Evolutionary conservation across 1,284 basidiomycete genomes (phyloP).

Genomic region (Leccinum pallidistipes): DNA sequence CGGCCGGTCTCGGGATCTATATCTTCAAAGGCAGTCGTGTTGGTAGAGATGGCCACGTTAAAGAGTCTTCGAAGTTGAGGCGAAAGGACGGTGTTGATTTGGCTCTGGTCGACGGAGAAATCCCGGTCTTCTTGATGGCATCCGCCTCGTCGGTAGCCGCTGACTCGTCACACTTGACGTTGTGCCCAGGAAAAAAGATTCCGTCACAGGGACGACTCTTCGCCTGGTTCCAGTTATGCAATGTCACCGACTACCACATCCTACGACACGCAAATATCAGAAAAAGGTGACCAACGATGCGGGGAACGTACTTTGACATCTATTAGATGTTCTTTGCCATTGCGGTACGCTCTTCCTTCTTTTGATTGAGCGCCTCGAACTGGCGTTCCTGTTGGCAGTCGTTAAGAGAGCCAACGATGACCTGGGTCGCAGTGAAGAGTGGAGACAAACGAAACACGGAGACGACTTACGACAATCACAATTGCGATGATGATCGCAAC

Average conservation of each 20-base stretch:
- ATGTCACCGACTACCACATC: no score
- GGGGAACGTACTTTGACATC: no score
- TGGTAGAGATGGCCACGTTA: no score
- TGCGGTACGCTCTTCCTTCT: constrained; percentile 75
- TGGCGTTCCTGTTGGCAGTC: constrained; percentile 98
- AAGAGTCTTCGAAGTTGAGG: no score
- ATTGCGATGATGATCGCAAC: constrained; percentile 95
- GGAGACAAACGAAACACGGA: background rate
- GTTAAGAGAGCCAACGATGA: constrained; percentile 85
- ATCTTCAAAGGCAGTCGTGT: no score
- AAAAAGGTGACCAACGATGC: no score
- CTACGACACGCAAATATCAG: no score
- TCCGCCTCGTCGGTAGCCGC: constrained; percentile 97
- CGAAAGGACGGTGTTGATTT: no score
- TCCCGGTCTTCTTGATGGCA: constrained; percentile 76
- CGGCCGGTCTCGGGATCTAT: no score
- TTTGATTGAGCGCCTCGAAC: constrained; percentile 89
- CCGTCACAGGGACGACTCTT: constrained; percentile 78
- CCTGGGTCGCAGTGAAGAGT: constrained; percentile 39
- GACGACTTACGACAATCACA: constrained; percentile 67
- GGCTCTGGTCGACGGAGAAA: no score
- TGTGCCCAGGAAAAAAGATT: constrained; percentile 90
- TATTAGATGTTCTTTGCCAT: no score
- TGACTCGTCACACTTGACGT: constrained; percentile 95
- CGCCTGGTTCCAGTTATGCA: no score